Evolutionary conservation across 768 basidiomycete genomes (phyloP).

Genomic region (Rhodotorula babjevae): DNA sequence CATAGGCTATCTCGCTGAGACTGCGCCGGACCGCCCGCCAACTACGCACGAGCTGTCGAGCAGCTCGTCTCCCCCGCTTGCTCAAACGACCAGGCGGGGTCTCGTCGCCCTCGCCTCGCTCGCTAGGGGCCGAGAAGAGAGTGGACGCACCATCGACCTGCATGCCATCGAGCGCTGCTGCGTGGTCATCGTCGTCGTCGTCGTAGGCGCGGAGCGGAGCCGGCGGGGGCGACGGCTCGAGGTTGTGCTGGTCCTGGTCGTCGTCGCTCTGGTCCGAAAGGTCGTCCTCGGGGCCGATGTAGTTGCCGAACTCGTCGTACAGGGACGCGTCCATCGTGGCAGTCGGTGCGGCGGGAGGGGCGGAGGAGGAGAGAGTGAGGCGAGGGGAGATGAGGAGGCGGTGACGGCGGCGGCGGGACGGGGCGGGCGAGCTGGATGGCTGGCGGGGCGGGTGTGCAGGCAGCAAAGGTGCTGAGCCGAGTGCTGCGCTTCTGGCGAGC

Average conservation of each 20-base stretch:
- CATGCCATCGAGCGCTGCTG: conserved; percentile 65
- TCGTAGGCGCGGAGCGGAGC: conserved; percentile 45
- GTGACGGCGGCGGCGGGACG: background rate
- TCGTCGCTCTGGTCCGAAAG: conserved; percentile 62
- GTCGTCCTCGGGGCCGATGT: conserved; percentile 75
- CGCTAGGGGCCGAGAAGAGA: too few relatives aligned
- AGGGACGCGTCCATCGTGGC: background rate
- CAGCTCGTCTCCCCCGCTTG: too few relatives aligned
- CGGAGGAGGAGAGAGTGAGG: background rate
- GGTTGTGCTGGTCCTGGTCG: conserved; percentile 52
- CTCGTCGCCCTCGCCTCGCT: too few relatives aligned
- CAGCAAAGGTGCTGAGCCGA: too few relatives aligned
- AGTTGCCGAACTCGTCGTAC: conserved; percentile 54
- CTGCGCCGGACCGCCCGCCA: too few relatives aligned
- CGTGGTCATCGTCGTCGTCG: conserved; percentile 47
- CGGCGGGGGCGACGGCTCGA: conserved; percentile 52
- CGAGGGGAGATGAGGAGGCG: background rate
- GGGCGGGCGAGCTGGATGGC: background rate
- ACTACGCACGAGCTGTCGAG: too few relatives aligned
- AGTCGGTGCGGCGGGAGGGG: too few relatives aligned
- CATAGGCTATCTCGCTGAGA: too few relatives aligned
- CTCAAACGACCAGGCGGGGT: too few relatives aligned
- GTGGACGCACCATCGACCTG: conserved; percentile 66
- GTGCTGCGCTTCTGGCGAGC: too few relatives aligned
- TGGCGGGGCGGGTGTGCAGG: background rate